Conservation (phyloP, 2,329 filamentous ascomycete genomes). For the Elsinoe arachidis region DNA sequence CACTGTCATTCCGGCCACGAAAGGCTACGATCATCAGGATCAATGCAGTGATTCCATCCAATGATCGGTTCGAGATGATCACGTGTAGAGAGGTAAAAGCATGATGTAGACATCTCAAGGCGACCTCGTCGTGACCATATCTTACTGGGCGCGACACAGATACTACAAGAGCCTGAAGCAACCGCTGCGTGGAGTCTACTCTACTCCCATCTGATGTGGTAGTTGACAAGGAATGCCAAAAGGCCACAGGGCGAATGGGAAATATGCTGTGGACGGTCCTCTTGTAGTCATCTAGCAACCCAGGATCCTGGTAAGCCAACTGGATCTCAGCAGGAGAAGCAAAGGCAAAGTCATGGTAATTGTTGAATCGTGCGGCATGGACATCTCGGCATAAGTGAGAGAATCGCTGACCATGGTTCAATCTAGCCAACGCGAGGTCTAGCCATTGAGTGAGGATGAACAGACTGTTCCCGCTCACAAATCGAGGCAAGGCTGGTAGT, state of each 20-base stretch:
- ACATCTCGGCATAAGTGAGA: neutral
- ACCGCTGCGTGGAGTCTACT: no score
- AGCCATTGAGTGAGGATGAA: constrained; percentile 16
- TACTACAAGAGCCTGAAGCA: neutral
- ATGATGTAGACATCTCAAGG: neutral
- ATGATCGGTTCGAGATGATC: neutral
- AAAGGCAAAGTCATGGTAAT: no score
- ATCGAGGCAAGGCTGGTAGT: no score
- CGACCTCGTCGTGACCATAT: neutral
- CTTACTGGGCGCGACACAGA: neutral
- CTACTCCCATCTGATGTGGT: no score
- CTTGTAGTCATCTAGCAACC: neutral
- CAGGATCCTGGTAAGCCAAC: neutral
- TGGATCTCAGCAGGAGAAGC: neutral
- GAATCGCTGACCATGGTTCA: no score
- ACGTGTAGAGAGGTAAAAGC: neutral
- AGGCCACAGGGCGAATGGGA: neutral
- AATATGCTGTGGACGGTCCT: neutral
- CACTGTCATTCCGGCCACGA: constrained; percentile 4
- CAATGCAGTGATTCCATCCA: neutral
- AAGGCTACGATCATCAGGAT: neutral
- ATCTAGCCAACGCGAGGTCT: no score
- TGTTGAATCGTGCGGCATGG: constrained; percentile 4
- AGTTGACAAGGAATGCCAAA: neutral
- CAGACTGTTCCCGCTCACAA: constrained; percentile 14